Percentiles rank a stretch among this genome's conserved stretches.
These are phyloP conservation scores for Alternaria postmessia DNA, from an alignment of 2,329 filamentous ascomycete species.

Conservation along the genomic window DNA sequence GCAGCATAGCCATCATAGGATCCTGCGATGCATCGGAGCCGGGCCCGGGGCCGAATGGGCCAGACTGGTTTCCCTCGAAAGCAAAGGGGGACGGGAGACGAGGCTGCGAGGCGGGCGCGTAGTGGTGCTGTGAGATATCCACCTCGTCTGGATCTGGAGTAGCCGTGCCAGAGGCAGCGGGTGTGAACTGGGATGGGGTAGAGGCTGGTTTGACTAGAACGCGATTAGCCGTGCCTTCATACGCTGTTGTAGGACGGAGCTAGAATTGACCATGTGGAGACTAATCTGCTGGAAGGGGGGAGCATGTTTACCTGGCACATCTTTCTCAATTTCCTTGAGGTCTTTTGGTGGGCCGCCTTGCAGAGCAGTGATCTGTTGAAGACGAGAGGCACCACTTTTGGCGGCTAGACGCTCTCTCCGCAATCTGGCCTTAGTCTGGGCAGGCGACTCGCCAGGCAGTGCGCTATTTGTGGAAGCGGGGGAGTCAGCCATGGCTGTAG, in stretches of 20 bases:
- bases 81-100: constrained; percentile 50
- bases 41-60: constrained; percentile 30
- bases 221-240: constrained; percentile 31
- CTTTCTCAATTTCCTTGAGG: constrained; percentile 45
- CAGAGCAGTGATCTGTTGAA: constrained; percentile 78
- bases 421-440: constrained; percentile 69
- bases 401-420: constrained; percentile 82
- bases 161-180: constrained; percentile 37
- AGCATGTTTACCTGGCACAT: constrained; percentile 44
- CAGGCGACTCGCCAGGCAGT: constrained; percentile 48
- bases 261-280: constrained; percentile 14
- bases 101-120: constrained; percentile 62
- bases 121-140: constrained; percentile 80
- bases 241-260: neutral
- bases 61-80: constrained; percentile 36
- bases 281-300: neutral
- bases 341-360: constrained; percentile 60
- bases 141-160: constrained; percentile 73
- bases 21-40: constrained; percentile 58
- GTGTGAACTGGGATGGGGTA: constrained; percentile 24
- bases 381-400: constrained; percentile 74
- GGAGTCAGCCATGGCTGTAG: constrained; percentile 35
- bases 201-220: constrained; percentile 33
- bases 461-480: constrained; percentile 27
- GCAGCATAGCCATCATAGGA: constrained; percentile 77